These are phyloP conservation scores for Fusarium nodosum DNA, from an alignment of 2,329 filamentous ascomycete species.

Conservation along the genomic window DNA sequence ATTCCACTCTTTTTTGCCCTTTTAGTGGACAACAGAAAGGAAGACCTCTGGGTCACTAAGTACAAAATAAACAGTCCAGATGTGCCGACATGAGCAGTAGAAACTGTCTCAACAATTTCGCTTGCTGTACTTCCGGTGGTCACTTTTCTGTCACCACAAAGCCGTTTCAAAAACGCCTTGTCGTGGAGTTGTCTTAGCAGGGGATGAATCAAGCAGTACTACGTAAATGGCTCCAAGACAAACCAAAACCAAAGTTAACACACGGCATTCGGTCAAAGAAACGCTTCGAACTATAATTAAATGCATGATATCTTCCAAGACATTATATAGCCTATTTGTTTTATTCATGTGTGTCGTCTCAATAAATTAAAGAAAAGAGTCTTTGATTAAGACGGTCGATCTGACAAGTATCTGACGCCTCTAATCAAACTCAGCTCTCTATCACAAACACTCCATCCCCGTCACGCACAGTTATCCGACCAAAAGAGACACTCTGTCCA, in stretches of 20 bases:
- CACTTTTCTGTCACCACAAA: neutral
- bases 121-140: neutral
- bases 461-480: constrained; percentile 4
- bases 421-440: neutral
- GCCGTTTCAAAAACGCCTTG: constrained; percentile 16
- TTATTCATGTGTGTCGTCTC: neutral
- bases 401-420: constrained; percentile 12
- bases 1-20: constrained; percentile 14
- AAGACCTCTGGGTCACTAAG: neutral
- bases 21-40: neutral
- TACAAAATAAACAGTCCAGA: neutral
- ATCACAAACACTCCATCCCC: constrained; percentile 11
- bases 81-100: neutral
- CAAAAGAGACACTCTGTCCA: neutral
- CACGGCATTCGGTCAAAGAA: constrained; percentile 3
- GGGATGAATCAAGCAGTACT: neutral
- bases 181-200: constrained; percentile 1
- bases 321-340: neutral
- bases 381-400: constrained; percentile 2
- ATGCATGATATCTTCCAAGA: neutral
- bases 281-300: neutral
- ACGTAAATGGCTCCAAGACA: constrained; percentile 2
- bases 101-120: neutral
- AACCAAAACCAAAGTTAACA: constrained; percentile 13
- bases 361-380: neutral